phyloP scores from a whole-genome alignment of 2,329 filamentous ascomycete species.

The Fusarium sp. region DNA sequence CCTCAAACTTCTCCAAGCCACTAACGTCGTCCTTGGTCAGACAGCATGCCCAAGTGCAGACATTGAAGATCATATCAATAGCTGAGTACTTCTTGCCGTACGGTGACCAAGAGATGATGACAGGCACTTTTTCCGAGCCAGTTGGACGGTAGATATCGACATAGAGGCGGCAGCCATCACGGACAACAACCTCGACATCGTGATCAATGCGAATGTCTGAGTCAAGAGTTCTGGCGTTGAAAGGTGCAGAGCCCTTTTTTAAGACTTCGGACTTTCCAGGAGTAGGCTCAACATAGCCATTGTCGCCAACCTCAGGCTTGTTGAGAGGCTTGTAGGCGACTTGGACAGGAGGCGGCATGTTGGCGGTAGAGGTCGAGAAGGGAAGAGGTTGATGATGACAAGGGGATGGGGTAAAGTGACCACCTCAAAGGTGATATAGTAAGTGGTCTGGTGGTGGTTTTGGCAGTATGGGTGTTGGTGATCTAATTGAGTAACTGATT shows the following conservation, averaged over 20 bases:
- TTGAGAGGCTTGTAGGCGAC: constrained; percentile 40
- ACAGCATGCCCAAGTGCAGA: constrained; percentile 31
- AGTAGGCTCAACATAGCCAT: constrained; percentile 32
- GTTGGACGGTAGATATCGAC: constrained; percentile 19
- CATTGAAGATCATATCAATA: constrained; percentile 35
- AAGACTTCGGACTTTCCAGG: constrained; percentile 35
- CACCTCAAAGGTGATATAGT: neutral
- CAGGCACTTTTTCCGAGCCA: constrained; percentile 12
- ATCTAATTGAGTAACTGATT: neutral
- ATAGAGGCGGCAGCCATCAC: constrained; percentile 36
- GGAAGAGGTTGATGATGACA: neutral
- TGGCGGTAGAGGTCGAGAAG: neutral
- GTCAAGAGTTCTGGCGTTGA: constrained; percentile 33
- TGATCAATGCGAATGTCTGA: constrained; percentile 39
- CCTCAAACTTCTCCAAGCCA: constrained; percentile 28
- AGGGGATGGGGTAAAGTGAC: neutral
- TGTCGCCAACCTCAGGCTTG: constrained; percentile 33
- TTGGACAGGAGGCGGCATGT: constrained; percentile 37
- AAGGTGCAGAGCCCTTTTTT: constrained; percentile 33
- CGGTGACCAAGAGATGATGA: constrained; percentile 35
- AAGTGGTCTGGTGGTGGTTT: neutral
- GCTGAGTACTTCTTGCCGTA: constrained; percentile 39
- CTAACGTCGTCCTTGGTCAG: constrained; percentile 23
- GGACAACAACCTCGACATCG: constrained; percentile 37
- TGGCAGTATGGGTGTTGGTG: rapidly evolving